These are phyloP conservation scores for Vachellia pachyceras DNA, from an alignment of 306 rosid genomes.

Conservation along the genomic window DNA sequence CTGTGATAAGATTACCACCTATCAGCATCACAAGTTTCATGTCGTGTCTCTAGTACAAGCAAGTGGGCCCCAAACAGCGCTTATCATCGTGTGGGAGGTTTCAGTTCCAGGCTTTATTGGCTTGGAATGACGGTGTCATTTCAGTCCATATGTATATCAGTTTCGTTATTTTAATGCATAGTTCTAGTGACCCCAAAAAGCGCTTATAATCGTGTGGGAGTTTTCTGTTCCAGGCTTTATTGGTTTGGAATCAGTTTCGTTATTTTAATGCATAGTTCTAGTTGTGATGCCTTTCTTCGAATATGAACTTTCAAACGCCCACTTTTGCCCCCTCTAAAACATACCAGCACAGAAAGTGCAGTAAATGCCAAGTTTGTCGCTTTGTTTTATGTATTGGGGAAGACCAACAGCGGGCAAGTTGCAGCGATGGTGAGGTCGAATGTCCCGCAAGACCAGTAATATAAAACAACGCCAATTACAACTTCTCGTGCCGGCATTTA, in stretches of 20 bases:
- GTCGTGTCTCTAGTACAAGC: neutral
- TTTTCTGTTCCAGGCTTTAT: too few species aligned
- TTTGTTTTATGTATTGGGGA: neutral
- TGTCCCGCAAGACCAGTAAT: neutral
- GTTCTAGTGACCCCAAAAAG: too few species aligned
- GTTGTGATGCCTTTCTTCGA: neutral
- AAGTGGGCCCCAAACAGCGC: neutral
- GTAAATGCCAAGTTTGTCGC: neutral
- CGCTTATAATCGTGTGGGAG: too few species aligned
- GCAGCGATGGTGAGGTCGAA: neutral
- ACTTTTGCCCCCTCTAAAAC: neutral
- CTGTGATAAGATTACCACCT: neutral
- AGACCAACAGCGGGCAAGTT: neutral
- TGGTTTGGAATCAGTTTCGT: too few species aligned
- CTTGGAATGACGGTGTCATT: neutral
- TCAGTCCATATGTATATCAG: neutral
- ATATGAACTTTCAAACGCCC: neutral
- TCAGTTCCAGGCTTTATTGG: neutral
- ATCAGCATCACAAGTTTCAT: neutral
- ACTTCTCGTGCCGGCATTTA: constrained; percentile 21
- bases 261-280: too few species aligned
- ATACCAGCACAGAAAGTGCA: neutral
- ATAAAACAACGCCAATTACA: too few species aligned
- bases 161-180: neutral
- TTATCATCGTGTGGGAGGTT: neutral